A percentile compares a stretch with the other conserved stretches of the same genome.
These are phyloP conservation scores for Salix suchowensis DNA, from an alignment of 345 rosid genomes.

Conservation along the genomic window DNA sequence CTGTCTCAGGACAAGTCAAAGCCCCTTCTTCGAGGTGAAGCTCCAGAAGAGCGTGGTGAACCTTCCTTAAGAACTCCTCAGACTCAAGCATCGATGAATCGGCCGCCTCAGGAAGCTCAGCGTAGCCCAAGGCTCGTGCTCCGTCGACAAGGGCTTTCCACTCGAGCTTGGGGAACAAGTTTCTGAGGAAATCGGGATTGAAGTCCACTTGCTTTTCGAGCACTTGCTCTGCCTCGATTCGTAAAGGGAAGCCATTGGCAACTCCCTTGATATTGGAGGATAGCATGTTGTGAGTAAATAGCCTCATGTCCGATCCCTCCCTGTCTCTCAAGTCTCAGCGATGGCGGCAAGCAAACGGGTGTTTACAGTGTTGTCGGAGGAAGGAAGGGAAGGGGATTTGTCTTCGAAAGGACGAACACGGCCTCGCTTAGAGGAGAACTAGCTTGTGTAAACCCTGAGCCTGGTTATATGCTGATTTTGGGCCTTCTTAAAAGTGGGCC, in stretches of 20 bases:
- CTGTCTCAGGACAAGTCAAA: constrained; percentile 84
- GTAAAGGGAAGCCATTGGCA: constrained; percentile 67
- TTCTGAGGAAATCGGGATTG: constrained; percentile 62
- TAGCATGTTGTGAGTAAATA: constrained; percentile 83
- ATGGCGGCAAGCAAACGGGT: background rate
- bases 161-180: constrained; percentile 68
- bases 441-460: background rate
- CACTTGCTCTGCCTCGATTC: constrained; percentile 58
- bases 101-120: constrained; percentile 59
- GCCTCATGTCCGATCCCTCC: constrained; percentile 43
- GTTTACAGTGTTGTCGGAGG: background rate
- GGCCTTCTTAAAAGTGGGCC: background rate
- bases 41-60: constrained; percentile 86
- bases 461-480: background rate
- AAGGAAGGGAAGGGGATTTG: background rate
- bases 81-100: constrained; percentile 51
- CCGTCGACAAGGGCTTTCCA: constrained; percentile 78
- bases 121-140: constrained; percentile 58
- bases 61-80: constrained; percentile 59
- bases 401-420: background rate
- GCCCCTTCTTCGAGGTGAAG: constrained; percentile 88
- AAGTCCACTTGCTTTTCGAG: constrained; percentile 64
- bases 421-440: background rate
- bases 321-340: background rate
- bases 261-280: constrained; percentile 91